Percentiles rank a stretch among this genome's conserved stretches.
These are phyloP conservation scores for Datisca glomerata DNA, from an alignment of 306 rosid genomes.

Conservation along the genomic window DNA sequence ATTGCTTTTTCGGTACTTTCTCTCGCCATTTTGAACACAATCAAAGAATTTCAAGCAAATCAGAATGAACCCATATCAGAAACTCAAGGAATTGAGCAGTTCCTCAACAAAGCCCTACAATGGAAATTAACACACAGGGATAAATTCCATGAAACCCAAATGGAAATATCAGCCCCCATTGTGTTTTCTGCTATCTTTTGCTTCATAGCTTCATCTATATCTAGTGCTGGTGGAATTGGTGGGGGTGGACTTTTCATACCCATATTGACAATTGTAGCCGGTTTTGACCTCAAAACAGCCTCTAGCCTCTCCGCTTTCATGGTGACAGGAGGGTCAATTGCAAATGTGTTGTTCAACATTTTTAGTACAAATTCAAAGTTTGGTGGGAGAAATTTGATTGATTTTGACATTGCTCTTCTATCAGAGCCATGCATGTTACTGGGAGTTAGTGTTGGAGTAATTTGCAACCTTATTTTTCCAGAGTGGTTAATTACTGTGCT, in stretches of 20 bases:
- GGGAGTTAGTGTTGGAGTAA: constrained; percentile 77
- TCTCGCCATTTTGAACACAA: constrained; percentile 16
- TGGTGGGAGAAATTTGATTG: constrained; percentile 42
- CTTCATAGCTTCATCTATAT: constrained; percentile 59
- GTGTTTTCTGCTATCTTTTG: constrained; percentile 35
- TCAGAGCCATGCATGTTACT: constrained; percentile 76
- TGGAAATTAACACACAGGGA: constrained; percentile 10
- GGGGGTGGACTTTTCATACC: constrained; percentile 85
- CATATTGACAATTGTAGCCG: constrained; percentile 46
- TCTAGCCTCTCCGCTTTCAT: constrained; percentile 76
- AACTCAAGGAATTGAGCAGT: constrained; percentile 12
- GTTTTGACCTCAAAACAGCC: constrained; percentile 73
- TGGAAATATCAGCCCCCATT: constrained; percentile 21
- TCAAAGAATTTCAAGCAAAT: constrained; percentile 38
- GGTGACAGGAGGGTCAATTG: constrained; percentile 88
- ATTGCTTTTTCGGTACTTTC: constrained; percentile 18
- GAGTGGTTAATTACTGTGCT: constrained; percentile 67
- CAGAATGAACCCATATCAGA: constrained; percentile 30
- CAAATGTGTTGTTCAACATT: constrained; percentile 52
- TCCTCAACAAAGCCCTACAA: constrained; percentile 17
- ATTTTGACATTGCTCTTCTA: constrained; percentile 61
- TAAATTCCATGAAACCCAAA: constrained; percentile 18
- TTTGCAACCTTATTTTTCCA: constrained; percentile 73
- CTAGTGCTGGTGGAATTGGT: constrained; percentile 86
- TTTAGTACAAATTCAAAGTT: constrained; percentile 22